Evolutionary conservation across 179 eudicot genomes (phyloP).

Genomic region (Silene coronaria): DNA sequence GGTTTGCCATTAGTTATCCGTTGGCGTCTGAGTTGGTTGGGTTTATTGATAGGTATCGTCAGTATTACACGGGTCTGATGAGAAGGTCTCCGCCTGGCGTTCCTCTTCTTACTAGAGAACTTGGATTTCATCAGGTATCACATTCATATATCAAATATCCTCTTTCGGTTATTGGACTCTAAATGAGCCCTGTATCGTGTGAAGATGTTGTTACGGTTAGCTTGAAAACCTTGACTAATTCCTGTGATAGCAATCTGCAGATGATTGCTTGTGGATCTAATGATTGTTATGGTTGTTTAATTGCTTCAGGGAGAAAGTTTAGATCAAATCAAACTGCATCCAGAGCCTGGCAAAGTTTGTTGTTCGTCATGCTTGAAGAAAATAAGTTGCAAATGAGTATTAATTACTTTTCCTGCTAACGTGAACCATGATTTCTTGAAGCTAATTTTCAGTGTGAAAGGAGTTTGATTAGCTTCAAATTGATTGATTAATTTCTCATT

Average conservation of each 20-base stretch:
- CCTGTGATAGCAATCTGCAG: background rate
- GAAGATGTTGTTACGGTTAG: no score
- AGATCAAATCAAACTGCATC: constrained; percentile 27
- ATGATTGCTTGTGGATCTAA: background rate
- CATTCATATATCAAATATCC: background rate
- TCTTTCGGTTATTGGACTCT: no score
- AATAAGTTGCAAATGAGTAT: constrained; percentile 44
- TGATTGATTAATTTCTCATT: no score
- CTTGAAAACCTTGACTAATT: no score
- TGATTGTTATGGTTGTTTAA: background rate
- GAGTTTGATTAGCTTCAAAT: no score
- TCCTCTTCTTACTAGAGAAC: constrained; percentile 59
- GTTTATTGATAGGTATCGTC: constrained; percentile 55
- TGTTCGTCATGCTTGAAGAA: constrained; percentile 39
- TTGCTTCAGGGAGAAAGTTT: constrained; percentile 32
- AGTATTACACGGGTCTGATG: constrained; percentile 83
- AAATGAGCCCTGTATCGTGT: no score
- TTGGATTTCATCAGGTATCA: constrained; percentile 86
- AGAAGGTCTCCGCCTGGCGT: constrained; percentile 87
- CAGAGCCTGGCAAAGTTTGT: constrained; percentile 28
- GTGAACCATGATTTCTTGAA: no score
- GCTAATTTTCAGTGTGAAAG: no score
- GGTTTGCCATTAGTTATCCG: constrained; percentile 66
- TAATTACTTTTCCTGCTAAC: no score
- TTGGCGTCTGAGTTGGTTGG: constrained; percentile 51